phyloP scores from a whole-genome alignment of 192 early-diverging fungal genomes.

The Podochytrium sp. region DNA sequence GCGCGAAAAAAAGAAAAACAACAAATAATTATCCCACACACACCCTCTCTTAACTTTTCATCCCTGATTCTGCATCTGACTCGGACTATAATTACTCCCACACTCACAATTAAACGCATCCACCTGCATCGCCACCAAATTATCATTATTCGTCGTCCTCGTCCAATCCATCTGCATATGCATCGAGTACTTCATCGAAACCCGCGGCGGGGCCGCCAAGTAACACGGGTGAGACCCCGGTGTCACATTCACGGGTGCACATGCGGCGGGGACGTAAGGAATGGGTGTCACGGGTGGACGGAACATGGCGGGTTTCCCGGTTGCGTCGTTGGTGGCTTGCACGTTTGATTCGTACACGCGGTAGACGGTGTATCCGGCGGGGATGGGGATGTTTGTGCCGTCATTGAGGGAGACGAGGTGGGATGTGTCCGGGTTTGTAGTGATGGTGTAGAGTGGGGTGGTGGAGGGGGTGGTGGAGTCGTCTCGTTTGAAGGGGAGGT shows the following conservation, averaged over 20 bases:
- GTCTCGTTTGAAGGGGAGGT: not conserved
- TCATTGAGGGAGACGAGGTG: not conserved
- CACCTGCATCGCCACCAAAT: conserved; percentile 1
- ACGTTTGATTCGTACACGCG: conserved; percentile 13
- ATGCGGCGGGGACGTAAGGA: too few relatives aligned
- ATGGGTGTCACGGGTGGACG: too few relatives aligned
- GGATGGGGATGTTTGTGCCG: not conserved
- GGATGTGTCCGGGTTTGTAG: not conserved
- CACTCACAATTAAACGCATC: conserved; percentile 9
- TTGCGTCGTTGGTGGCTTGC: not conserved
- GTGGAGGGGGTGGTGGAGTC: not conserved
- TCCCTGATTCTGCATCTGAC: too few relatives aligned
- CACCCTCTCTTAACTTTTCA: too few relatives aligned
- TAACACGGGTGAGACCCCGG: not conserved
- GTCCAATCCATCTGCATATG: not conserved
- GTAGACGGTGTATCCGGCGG: not conserved
- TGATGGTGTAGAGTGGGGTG: not conserved
- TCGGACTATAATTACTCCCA: too few relatives aligned
- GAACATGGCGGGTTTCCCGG: not conserved
- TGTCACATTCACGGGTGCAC: too few relatives aligned
- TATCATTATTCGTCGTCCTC: not conserved
- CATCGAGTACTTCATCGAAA: not conserved
- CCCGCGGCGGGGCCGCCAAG: not conserved
- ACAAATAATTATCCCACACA: too few relatives aligned
- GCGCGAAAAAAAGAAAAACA: too few relatives aligned